A percentile compares a stretch with the other conserved stretches of the same genome.
These are phyloP conservation scores for Ophiosphaerella narmari DNA, from an alignment of 2,329 filamentous ascomycete genomes.

Conservation along the genomic window DNA sequence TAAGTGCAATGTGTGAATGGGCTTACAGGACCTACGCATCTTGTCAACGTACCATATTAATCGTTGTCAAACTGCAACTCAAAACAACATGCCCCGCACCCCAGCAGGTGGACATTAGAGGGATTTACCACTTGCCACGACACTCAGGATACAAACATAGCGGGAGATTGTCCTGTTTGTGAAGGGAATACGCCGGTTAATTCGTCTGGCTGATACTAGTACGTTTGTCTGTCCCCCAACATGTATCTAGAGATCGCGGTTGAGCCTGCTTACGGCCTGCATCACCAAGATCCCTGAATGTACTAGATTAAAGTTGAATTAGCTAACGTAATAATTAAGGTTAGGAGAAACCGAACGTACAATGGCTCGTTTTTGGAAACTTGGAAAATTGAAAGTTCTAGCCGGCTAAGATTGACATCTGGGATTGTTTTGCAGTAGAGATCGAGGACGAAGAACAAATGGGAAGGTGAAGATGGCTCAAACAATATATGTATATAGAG, in stretches of 20 bases:
- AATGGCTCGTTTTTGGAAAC: conserved; percentile 16
- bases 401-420: conserved; percentile 14
- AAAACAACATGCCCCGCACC: too few species aligned
- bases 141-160: too few species aligned
- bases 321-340: conserved; percentile 5
- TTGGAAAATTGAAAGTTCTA: conserved; percentile 21
- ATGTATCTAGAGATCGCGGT: conserved; percentile 9
- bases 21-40: too few species aligned
- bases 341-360: conserved; percentile 12
- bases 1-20: too few species aligned
- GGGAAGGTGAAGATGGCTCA: conserved; percentile 17
- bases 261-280: conserved; percentile 12
- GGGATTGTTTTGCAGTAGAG: conserved; percentile 15
- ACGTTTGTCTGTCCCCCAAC: too few species aligned
- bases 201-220: too few species aligned
- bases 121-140: too few species aligned
- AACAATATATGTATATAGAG: conserved; percentile 18
- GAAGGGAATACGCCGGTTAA: too few species aligned
- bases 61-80: too few species aligned
- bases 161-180: too few species aligned
- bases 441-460: conserved; percentile 16
- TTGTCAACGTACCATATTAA: too few species aligned
- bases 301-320: conserved; percentile 17
- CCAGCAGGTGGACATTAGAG: too few species aligned
- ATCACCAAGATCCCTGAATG: conserved; percentile 21